phyloP scores from a whole-genome alignment of 495 filamentous ascomycete species.

The Niebla homalea region DNA sequence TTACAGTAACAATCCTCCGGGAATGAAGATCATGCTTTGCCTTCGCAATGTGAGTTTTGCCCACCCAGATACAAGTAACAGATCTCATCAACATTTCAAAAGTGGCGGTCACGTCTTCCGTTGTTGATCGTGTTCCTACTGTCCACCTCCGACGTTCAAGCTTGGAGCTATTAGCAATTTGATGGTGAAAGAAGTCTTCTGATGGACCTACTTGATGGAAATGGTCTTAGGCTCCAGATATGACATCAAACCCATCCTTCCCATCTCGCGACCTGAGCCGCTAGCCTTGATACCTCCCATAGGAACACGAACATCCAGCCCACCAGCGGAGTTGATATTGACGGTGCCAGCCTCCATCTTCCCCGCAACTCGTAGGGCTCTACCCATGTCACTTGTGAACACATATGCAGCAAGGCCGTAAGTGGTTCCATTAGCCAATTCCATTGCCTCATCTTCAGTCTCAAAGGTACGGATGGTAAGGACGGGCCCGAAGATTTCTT shows the following conservation, averaged over 20 bases:
- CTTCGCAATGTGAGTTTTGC: no score
- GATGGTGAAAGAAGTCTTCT: no score
- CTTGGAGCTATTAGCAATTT: no score
- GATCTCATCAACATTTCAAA: no score
- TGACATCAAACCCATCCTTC: conserved; percentile 46
- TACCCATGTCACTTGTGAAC: conserved; percentile 35
- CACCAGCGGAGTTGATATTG: conserved; percentile 74
- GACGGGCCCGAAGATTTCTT: conserved; percentile 73
- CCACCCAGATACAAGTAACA: no score
- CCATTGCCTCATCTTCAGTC: conserved; percentile 31
- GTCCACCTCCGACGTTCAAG: no score
- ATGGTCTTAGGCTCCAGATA: conserved; percentile 78
- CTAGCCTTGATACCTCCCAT: conserved; percentile 80
- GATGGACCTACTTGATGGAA: no score
- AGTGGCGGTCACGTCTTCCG: no score
- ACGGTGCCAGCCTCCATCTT: conserved; percentile 49
- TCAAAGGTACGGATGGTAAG: conserved; percentile 41
- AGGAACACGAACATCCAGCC: conserved; percentile 65
- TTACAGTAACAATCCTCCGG: no score
- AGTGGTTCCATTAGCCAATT: conserved; percentile 38
- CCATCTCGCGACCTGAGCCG: conserved; percentile 60
- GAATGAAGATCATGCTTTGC: no score
- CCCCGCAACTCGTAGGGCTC: conserved; percentile 33
- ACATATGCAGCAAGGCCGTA: conserved; percentile 37
- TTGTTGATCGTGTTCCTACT: no score